A percentile compares a stretch with the other conserved stretches of the same genome.
Conservation (phyloP, 495 filamentous ascomycete species). For the Xylaria cubensis region DNA sequence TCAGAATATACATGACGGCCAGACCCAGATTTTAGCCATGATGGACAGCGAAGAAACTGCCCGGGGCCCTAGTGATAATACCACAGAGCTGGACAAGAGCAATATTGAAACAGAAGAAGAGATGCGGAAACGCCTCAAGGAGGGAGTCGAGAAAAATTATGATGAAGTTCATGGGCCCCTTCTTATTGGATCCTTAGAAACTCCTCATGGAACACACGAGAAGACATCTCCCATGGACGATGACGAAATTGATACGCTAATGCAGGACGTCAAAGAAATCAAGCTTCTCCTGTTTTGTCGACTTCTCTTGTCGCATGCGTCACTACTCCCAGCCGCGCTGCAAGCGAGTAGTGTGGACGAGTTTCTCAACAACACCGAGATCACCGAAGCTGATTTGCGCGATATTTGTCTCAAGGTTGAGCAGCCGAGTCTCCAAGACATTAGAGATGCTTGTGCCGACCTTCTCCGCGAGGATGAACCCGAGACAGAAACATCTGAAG, state of each 20-base stretch:
- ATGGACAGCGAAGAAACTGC: constrained; percentile 16
- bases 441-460: constrained; percentile 61
- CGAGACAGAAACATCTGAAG: constrained; percentile 36
- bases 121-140: constrained; percentile 47
- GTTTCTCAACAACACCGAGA: constrained; percentile 51
- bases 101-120: constrained; percentile 51
- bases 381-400: constrained; percentile 52
- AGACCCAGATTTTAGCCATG: constrained; percentile 35
- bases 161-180: constrained; percentile 42
- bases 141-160: constrained; percentile 49
- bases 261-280: constrained; percentile 56
- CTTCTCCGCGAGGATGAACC: constrained; percentile 50
- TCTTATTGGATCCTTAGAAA: constrained; percentile 48
- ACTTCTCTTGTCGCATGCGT: constrained; percentile 55
- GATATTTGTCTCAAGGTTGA: constrained; percentile 58
- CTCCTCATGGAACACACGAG: constrained; percentile 43
- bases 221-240: constrained; percentile 48
- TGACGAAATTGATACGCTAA: constrained; percentile 50
- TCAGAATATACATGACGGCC: constrained; percentile 25
- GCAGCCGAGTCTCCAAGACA: constrained; percentile 52
- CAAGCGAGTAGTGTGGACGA: constrained; percentile 52
- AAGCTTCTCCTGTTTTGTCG: constrained; percentile 60
- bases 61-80: constrained; percentile 14
- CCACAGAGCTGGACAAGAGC: constrained; percentile 43
- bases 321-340: constrained; percentile 54